Evolutionary conservation across 257 asterid species (phyloP).

Genomic region (Marsdenia floribunda): DNA sequence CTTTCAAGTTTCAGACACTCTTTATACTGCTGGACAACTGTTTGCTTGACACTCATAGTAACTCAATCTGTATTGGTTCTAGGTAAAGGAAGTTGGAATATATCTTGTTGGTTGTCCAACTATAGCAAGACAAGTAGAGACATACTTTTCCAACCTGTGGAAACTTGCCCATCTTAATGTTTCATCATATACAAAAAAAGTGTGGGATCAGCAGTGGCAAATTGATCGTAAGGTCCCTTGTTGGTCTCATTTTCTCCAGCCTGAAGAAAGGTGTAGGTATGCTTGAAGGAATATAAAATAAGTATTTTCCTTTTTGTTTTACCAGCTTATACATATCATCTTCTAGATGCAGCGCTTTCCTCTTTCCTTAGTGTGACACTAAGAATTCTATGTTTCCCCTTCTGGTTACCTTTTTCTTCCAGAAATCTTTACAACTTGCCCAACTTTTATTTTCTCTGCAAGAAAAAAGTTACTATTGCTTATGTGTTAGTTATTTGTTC

Average conservation of each 20-base stretch:
- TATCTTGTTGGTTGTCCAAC: slow-evolving; percentile 67
- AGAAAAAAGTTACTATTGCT: not conserved
- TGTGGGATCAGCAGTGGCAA: slow-evolving; percentile 74
- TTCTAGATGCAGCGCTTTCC: not conserved
- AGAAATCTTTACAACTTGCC: too few relatives aligned
- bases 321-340: not conserved
- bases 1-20: not conserved
- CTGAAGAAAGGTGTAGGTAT: slow-evolving; percentile 64
- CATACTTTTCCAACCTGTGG: slow-evolving; percentile 68
- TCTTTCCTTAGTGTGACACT: not conserved
- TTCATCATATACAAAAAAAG: slow-evolving; percentile 44
- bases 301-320: not conserved
- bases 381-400: too few relatives aligned
- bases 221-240: slow-evolving; percentile 63
- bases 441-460: too few relatives aligned
- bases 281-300: slow-evolving; percentile 12
- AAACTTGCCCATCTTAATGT: slow-evolving; percentile 70
- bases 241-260: slow-evolving; percentile 69
- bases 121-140: slow-evolving; percentile 47
- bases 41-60: slow-evolving; percentile 11
- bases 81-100: slow-evolving; percentile 87
- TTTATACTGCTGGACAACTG: not conserved
- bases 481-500: not conserved
- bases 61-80: slow-evolving; percentile 11
- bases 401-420: too few relatives aligned